phyloP scores from a whole-genome alignment of 108 stramenopile genomes.

The Parietichytrium sp. region DNA sequence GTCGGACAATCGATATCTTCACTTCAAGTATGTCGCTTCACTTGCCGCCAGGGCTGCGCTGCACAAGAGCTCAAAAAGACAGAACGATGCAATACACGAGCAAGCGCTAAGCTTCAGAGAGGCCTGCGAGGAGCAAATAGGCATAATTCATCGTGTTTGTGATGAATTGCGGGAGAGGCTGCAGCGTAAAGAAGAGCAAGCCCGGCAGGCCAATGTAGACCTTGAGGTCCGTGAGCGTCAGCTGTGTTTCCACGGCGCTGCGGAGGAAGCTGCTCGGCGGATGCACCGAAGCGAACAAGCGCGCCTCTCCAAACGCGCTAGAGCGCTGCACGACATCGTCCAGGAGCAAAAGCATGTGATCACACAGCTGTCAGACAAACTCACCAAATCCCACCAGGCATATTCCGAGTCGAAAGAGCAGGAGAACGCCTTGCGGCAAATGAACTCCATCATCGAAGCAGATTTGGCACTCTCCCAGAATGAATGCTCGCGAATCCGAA shows the following conservation, averaged over 20 bases:
- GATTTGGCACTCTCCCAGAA: constrained; percentile 19
- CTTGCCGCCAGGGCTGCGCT: background rate
- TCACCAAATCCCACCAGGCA: background rate
- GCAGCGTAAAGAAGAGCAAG: constrained; percentile 22
- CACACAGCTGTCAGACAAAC: background rate
- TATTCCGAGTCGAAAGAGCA: background rate
- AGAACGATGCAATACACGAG: background rate
- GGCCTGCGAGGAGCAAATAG: too few species aligned
- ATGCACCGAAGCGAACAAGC: too few species aligned
- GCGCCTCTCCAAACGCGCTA: background rate
- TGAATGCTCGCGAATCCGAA: background rate
- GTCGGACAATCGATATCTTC: background rate
- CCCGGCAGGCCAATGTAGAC: background rate
- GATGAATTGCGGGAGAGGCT: too few species aligned
- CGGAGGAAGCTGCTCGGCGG: background rate
- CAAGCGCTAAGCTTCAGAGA: too few species aligned
- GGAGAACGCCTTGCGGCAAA: background rate
- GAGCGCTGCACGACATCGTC: background rate
- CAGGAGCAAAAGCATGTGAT: background rate
- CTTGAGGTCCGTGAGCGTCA: background rate
- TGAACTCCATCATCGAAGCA: background rate
- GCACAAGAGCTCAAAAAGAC: background rate
- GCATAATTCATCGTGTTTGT: too few species aligned
- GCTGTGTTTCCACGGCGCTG: background rate
- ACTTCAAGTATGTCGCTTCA: background rate